phyloP scores from a whole-genome alignment of 345 rosid genomes.

The Fremontodendron californicum region DNA sequence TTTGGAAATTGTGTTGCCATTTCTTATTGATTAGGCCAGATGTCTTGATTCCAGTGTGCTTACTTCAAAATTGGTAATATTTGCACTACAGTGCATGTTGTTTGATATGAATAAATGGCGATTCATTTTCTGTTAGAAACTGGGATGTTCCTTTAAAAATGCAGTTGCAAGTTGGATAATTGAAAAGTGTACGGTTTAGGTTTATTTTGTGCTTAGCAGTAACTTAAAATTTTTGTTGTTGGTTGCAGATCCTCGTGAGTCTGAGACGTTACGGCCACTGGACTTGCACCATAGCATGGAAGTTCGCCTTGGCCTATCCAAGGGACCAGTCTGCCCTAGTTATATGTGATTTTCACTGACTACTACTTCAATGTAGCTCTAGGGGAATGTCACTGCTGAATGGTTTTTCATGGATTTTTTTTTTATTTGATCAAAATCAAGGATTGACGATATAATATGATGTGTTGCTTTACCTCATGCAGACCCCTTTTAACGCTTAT shows the following conservation, averaged over 20 bases:
- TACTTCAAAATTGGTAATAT: background rate
- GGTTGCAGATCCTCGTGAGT: slow-evolving; percentile 72
- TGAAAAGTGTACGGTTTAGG: background rate
- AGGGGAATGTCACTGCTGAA: background rate
- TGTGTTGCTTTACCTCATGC: background rate
- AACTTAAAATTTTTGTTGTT: background rate
- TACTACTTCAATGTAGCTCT: background rate
- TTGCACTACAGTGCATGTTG: background rate
- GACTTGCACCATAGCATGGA: slow-evolving; percentile 88
- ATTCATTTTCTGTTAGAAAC: background rate
- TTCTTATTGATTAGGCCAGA: background rate
- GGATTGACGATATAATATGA: background rate
- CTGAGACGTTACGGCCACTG: slow-evolving; percentile 56
- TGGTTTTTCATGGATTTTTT: background rate
- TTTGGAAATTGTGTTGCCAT: background rate
- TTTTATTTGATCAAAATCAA: background rate
- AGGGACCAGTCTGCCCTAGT: slow-evolving; percentile 68
- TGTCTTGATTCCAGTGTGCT: background rate
- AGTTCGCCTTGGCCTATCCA: slow-evolving; percentile 73
- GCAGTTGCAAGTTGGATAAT: background rate
- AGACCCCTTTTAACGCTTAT: background rate
- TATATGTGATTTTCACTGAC: slow-evolving; percentile 37
- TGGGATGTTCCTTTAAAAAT: background rate
- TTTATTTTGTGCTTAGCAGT: background rate
- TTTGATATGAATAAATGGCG: background rate